Conservation (phyloP, 495 filamentous ascomycete genomes). For the Hyaloscypha hepaticicola region DNA sequence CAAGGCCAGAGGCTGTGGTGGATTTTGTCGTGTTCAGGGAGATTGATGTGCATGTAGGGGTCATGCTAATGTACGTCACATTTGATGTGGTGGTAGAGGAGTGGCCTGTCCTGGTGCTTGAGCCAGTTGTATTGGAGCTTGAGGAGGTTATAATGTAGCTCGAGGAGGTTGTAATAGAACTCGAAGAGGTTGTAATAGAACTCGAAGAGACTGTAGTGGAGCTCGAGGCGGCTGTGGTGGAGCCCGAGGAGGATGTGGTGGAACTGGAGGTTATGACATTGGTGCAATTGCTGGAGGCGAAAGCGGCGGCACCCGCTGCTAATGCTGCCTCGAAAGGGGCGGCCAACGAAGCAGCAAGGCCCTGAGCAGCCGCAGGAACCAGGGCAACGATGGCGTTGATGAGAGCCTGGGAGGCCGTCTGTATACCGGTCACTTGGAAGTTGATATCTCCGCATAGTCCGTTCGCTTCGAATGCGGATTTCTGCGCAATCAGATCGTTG, state of each 20-base stretch:
- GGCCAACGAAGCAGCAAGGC: constrained; percentile 35
- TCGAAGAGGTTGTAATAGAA: not conserved
- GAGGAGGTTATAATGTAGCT: not conserved
- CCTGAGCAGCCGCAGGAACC: constrained; percentile 35
- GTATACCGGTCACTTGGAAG: constrained; percentile 20
- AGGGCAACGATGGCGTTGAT: constrained; percentile 37
- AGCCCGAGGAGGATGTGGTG: constrained; percentile 24
- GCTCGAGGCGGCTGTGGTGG: constrained; percentile 13
- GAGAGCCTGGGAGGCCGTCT: constrained; percentile 33
- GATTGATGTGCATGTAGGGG: constrained; percentile 21
- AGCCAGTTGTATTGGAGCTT: not conserved
- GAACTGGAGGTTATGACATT: constrained; percentile 25
- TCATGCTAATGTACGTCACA: constrained; percentile 1
- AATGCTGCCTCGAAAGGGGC: constrained; percentile 9
- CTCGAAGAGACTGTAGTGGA: constrained; percentile 21
- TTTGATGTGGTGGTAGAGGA: constrained; percentile 10
- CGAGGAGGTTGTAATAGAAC: not conserved
- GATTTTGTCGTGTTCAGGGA: constrained; percentile 18
- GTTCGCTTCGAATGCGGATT: constrained; percentile 37
- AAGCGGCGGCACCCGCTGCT: constrained; percentile 30
- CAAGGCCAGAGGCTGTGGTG: constrained; percentile 23
- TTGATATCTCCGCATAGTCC: constrained; percentile 30
- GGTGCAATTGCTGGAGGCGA: constrained; percentile 37
- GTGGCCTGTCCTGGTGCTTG: not conserved
- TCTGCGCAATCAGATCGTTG: constrained; percentile 37